Base-by-base conservation (phyloP, 345 rosid genomes). In the Balakata baccata region DNA sequence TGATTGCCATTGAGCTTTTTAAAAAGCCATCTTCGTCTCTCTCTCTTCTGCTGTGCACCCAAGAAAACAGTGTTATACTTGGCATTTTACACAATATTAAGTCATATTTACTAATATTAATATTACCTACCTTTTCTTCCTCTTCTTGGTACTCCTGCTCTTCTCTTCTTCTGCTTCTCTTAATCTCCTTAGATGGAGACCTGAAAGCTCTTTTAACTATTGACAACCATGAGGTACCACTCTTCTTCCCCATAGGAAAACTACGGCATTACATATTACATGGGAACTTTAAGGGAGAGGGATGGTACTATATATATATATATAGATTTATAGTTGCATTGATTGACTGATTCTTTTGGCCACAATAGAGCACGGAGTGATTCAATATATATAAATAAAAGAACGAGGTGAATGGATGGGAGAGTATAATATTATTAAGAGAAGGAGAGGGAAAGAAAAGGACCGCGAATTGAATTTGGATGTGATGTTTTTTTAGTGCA, bases 161-260 rank as follows among this genome's bases (percentile, higher is more conserved):
- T 69, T 83, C 81, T 70, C 82, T 75, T 66, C 83, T 78, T 73
- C 83, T 77, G 76, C 78, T 67, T 61, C 84, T 87, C 71, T 78
- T 81, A 1, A 57, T 66, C 51, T 64, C 65, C 60, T 69, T 74
- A 54, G 64, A 46, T 6, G 78, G 67, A 74, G 77, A 78, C 71
- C 71, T 74, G 78, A 78, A 78, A 11, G 78, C 81, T 57, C 77
- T 63, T 68, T 69, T 78, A 39, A 78, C 81, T 4, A 68, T 37
- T 39, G 74, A 69, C 34, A 78, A 58, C 74, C 78, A 78, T 60
- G 76, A 77, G 71, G 54, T 71, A 7, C 61, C 66, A 18, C 70
- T 64, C 49, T 68, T 78, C 58, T 45, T 78, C 43, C 71, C 74
- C 81, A 78, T 78, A 23, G 53, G 47, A 68, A 29, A 67, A 41